Conservation (phyloP, 2,329 filamentous ascomycete species). For the Juglanconis oblonga region DNA sequence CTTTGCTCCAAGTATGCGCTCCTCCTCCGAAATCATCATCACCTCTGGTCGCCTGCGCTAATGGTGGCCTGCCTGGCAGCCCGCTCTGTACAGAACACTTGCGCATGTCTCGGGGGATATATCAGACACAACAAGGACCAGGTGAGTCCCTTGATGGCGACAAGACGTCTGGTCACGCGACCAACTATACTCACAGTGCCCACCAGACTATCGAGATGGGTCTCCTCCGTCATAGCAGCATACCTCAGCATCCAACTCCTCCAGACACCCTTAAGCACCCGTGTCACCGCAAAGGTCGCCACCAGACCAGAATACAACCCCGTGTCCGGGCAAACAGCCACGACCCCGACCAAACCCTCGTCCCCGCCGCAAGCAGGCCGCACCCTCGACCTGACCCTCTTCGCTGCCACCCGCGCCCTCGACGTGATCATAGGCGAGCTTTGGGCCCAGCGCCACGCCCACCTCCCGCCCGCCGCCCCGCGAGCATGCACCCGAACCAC, state of each 20-base stretch:
- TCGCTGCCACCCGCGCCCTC: slow-evolving; percentile 67
- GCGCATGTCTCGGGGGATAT: background rate
- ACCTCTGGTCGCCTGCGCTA: background rate
- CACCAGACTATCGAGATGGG: slow-evolving; percentile 51
- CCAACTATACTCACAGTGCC: background rate
- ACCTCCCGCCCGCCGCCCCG: slow-evolving; percentile 34
- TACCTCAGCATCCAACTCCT: slow-evolving; percentile 57
- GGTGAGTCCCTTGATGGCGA: slow-evolving; percentile 28
- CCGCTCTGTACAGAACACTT: slow-evolving; percentile 5
- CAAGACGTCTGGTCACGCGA: background rate
- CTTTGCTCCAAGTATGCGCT: slow-evolving; percentile 53
- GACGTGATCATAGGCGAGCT: slow-evolving; percentile 67
- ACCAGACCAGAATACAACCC: slow-evolving; percentile 5
- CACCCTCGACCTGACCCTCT: slow-evolving; percentile 81
- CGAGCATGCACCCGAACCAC: slow-evolving; percentile 1
- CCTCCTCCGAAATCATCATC: background rate
- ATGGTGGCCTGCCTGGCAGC: background rate
- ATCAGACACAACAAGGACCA: slow-evolving; percentile 16
- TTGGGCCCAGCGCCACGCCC: slow-evolving; percentile 53
- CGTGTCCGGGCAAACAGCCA: slow-evolving; percentile 15
- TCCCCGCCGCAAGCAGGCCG: slow-evolving; percentile 53
- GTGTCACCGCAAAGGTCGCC: slow-evolving; percentile 37
- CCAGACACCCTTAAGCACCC: slow-evolving; percentile 37
- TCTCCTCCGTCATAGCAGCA: slow-evolving; percentile 56
- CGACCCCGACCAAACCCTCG: background rate